phyloP scores from a whole-genome alignment of 192 early-diverging fungal genomes.

The Coemansia sp. region DNA sequence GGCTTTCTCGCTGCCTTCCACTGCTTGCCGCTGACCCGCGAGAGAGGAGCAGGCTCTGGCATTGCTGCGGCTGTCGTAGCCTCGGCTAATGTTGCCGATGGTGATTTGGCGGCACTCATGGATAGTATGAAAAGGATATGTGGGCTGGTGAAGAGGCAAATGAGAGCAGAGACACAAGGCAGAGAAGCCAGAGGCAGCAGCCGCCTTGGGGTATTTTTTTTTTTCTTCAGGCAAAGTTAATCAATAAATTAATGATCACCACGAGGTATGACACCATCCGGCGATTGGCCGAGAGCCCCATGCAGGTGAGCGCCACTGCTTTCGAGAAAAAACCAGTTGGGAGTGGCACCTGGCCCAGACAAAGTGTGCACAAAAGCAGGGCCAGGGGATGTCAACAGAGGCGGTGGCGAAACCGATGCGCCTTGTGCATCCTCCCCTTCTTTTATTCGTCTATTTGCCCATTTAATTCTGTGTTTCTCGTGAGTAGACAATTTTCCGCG shows the following conservation, averaged over 20 bases:
- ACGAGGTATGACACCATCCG: background rate
- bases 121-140: background rate
- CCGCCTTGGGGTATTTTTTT: background rate
- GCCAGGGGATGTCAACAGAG: background rate
- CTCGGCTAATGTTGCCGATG: constrained; percentile 4
- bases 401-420: background rate
- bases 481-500: constrained; percentile 1
- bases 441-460: background rate
- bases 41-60: constrained; percentile 18
- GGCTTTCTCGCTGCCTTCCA: constrained; percentile 49
- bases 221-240: background rate
- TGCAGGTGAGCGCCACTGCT: background rate
- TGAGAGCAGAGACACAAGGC: background rate
- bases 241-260: background rate
- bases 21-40: constrained; percentile 41
- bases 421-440: background rate
- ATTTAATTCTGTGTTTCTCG: constrained; percentile 1
- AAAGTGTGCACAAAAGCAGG: background rate
- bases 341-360: background rate
- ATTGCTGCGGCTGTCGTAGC: background rate
- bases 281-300: background rate
- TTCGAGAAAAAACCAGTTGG: background rate
- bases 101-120: background rate
- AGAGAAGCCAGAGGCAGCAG: background rate
- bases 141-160: background rate